These are phyloP conservation scores for Podaxis sp. DNA, from an alignment of 768 basidiomycete species.

Conservation along the genomic window DNA sequence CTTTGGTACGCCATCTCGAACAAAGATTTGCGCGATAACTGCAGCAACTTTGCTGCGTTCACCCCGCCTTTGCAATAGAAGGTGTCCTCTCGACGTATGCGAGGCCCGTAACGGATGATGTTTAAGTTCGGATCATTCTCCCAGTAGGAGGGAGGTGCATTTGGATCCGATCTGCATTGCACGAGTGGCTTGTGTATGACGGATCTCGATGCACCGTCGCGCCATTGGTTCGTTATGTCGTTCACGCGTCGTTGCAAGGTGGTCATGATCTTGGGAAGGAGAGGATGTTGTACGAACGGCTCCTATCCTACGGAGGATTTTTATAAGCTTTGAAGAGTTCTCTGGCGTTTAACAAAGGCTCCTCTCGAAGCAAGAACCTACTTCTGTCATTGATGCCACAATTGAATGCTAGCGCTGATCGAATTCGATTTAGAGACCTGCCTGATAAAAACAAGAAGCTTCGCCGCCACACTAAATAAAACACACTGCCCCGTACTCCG, in stretches of 20 bases:
- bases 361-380: neutral
- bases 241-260: neutral
- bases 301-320: neutral
- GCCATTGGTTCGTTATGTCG: neutral
- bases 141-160: constrained; percentile 11
- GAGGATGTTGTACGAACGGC: neutral
- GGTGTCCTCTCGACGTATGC: constrained; percentile 12
- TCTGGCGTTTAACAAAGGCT: neutral
- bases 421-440: neutral
- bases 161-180: neutral
- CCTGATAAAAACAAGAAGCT: neutral
- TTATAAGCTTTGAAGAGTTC: neutral
- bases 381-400: neutral
- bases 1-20: constrained; percentile 14
- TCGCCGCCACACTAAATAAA: neutral
- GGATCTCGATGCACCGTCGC: neutral
- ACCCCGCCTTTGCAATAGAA: constrained; percentile 20
- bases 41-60: constrained; percentile 15
- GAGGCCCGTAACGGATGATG: constrained; percentile 16
- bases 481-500: neutral
- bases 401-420: neutral
- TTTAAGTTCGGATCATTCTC: constrained; percentile 2
- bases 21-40: constrained; percentile 16
- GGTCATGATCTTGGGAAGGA: neutral
- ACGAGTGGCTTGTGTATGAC: constrained; percentile 1